Percentiles rank a stretch among this genome's conserved stretches.
Evolutionary conservation across 169 alveolate genomes (phyloP).

Genomic region (Theileria orientalis): DNA sequence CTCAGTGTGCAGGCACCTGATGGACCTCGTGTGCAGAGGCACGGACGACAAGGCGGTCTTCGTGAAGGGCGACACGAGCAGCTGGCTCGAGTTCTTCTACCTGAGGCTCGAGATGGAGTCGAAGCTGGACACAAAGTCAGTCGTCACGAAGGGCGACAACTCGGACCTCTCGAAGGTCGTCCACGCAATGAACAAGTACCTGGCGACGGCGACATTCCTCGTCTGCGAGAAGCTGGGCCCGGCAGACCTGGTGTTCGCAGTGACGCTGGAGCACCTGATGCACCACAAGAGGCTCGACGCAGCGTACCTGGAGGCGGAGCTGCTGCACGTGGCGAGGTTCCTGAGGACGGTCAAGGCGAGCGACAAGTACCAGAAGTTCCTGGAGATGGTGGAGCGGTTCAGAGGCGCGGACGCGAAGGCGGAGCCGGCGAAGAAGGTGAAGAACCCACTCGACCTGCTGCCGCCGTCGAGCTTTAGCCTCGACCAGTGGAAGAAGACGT

Average conservation of each 20-base stretch:
- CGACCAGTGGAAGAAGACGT: slow-evolving; percentile 93
- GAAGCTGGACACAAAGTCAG: slow-evolving; percentile 56
- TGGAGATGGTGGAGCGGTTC: slow-evolving; percentile 36
- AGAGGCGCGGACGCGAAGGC: slow-evolving; percentile 36
- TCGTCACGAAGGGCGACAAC: slow-evolving; percentile 34
- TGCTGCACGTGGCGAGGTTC: slow-evolving; percentile 34
- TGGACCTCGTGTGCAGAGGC: slow-evolving; percentile 43
- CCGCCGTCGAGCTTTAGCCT: slow-evolving; percentile 88
- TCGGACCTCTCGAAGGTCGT: slow-evolving; percentile 70
- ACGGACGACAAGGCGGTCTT: slow-evolving; percentile 31
- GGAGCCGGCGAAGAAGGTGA: slow-evolving; percentile 73
- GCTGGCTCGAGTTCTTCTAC: slow-evolving; percentile 75
- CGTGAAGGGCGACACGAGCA: slow-evolving; percentile 56
- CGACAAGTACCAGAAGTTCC: slow-evolving; percentile 29
- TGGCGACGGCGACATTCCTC: slow-evolving; percentile 72
- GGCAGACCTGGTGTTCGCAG: slow-evolving; percentile 87
- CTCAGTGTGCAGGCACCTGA: slow-evolving; percentile 40
- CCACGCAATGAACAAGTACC: slow-evolving; percentile 64
- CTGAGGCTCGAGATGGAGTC: slow-evolving; percentile 64
- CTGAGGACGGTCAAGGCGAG: slow-evolving; percentile 59
- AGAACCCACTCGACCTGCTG: slow-evolving; percentile 81
- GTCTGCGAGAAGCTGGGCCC: slow-evolving; percentile 87
- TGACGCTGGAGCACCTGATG: slow-evolving; percentile 74
- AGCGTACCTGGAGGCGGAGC: slow-evolving; percentile 33
- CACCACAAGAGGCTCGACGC: slow-evolving; percentile 58